phyloP scores from a whole-genome alignment of 2,329 filamentous ascomycete species.

The Alternaria brassicicola region DNA sequence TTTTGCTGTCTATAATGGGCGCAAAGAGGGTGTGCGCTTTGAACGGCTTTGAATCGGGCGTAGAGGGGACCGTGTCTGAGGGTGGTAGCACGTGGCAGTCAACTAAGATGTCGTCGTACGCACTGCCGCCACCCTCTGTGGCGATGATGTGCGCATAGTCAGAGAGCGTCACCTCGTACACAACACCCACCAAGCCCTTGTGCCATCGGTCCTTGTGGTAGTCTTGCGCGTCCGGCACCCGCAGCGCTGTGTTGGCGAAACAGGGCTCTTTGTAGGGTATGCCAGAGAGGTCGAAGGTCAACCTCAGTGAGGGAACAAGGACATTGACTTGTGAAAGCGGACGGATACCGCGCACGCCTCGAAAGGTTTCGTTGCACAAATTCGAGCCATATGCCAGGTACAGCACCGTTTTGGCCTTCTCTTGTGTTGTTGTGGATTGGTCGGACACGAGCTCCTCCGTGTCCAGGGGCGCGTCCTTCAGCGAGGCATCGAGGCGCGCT shows the following conservation, averaged over 20 bases:
- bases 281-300: slow-evolving; percentile 86
- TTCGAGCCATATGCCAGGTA: slow-evolving; percentile 85
- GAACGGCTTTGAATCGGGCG: slow-evolving; percentile 69
- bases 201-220: slow-evolving; percentile 70
- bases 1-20: slow-evolving; percentile 50
- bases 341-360: slow-evolving; percentile 75
- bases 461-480: slow-evolving; percentile 36
- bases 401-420: slow-evolving; percentile 46
- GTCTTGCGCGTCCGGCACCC: slow-evolving; percentile 47
- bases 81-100: slow-evolving; percentile 74
- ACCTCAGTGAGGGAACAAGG: slow-evolving; percentile 73
- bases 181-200: slow-evolving; percentile 86
- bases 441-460: slow-evolving; percentile 21
- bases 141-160: slow-evolving; percentile 88
- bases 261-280: slow-evolving; percentile 88
- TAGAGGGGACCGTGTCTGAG: slow-evolving; percentile 65
- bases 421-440: slow-evolving; percentile 16
- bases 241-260: slow-evolving; percentile 79
- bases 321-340: slow-evolving; percentile 84
- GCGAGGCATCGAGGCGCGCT: slow-evolving; percentile 42
- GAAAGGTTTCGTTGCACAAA: slow-evolving; percentile 78
- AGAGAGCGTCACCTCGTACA: slow-evolving; percentile 85
- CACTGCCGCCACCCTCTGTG: slow-evolving; percentile 84
- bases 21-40: slow-evolving; percentile 85
- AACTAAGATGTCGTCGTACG: slow-evolving; percentile 84